Evolutionary conservation across 768 basidiomycete species (phyloP), one percentile per base, ranked within the genome.

Genomic region (Phylloporus sp.): DNA sequence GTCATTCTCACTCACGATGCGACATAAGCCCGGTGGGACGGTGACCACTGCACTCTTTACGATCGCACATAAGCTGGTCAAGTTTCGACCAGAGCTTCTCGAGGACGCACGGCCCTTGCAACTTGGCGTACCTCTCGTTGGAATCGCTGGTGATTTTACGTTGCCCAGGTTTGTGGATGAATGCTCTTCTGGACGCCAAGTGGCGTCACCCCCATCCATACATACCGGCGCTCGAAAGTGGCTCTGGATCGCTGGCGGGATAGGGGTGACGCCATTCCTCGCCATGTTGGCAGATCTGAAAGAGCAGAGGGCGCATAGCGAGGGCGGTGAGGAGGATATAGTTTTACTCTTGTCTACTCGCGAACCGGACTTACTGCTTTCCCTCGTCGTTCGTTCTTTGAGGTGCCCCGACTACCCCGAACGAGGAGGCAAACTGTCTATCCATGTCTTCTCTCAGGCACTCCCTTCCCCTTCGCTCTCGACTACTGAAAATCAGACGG

Each of bases 181-280:
- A 12, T 8, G 20, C 18, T 34, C 36, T 6, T 13, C 28, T 6
- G 8, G 9, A 1, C 5, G 16, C 9, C 20, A 15, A 16, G 28
- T 36, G 29, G 29, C 31, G 5, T 40, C 42, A 12, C 4, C 6
- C 27, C 8, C 16, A 23, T 34, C 49, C 26, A 2, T 23, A 15
- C 10, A 0, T 12, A 0, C 22, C 5, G 41, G 36, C 16, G 47
- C 41, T 24, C 47, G 36, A 22, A 70, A 69, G 41, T 63, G 80
- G 47, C 59, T 84, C 36, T 85, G 80, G 81, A 53, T 80, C 15
- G 82, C 82, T 0, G 82, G 82, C 20, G 84, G 84, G 1, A 85
- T 86, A 47, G 84, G 85, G 3, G 52, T 86, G 41, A 86, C 84
- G 15, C 84, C 83, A 0, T 86, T 83, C 66, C 62, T 86, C 27